These are phyloP conservation scores for Suhomyces bribrorum DNA, from an alignment of 1,139 yeast genomes.

Conservation along the genomic window DNA sequence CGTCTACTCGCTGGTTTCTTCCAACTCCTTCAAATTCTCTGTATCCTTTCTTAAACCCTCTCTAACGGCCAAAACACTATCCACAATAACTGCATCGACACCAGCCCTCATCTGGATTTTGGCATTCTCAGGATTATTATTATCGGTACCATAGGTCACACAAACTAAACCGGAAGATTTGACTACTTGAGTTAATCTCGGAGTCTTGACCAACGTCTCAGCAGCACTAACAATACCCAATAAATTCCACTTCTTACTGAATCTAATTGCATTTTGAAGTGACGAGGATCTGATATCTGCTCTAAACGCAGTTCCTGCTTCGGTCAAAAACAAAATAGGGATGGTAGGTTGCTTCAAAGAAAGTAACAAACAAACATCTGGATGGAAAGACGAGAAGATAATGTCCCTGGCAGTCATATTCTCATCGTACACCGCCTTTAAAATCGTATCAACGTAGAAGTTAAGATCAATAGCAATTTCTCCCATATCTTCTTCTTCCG, in stretches of 20 bases:
- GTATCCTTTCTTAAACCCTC: constrained; percentile 62
- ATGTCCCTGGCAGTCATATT: constrained; percentile 79
- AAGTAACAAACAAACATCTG: constrained; percentile 83
- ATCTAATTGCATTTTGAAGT: constrained; percentile 86
- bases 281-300: constrained; percentile 89
- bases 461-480: constrained; percentile 82
- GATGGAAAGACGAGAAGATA: constrained; percentile 91
- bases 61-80: constrained; percentile 89
- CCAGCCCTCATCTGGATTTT: constrained; percentile 89
- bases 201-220: constrained; percentile 78
- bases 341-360: constrained; percentile 92
- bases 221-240: constrained; percentile 94
- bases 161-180: constrained; percentile 91
- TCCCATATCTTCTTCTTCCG: constrained; percentile 86
- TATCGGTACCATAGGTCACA: constrained; percentile 85
- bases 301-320: constrained; percentile 79
- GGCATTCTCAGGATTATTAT: constrained; percentile 84
- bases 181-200: constrained; percentile 84
- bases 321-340: constrained; percentile 86
- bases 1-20: too few species aligned
- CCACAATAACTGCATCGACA: constrained; percentile 97
- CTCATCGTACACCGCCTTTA: constrained; percentile 74
- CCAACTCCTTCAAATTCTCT: constrained; percentile 15
- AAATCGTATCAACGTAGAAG: constrained; percentile 82
- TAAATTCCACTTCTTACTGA: constrained; percentile 88